A percentile compares a stretch with the other conserved stretches of the same genome.
phyloP scores from a whole-genome alignment of 169 alveolate species.

The Pseudocohnilembus persalinus region DNA sequence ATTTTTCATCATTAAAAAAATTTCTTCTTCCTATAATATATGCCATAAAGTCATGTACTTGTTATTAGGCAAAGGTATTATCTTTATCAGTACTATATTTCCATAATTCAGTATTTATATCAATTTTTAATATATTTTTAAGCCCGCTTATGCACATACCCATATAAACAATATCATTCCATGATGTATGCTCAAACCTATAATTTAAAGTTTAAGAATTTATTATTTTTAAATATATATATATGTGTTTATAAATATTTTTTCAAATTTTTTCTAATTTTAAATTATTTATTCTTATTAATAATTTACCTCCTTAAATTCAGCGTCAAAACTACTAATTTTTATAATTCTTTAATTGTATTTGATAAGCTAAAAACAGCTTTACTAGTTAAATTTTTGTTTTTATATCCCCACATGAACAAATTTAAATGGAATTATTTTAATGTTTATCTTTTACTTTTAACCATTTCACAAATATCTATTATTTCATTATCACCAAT shows the following conservation, averaged over 20 bases:
- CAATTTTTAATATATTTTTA: no score
- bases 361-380: neutral
- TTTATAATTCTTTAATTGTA: neutral
- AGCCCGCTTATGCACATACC: neutral
- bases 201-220: neutral
- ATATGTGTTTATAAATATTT: no score
- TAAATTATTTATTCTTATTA: no score
- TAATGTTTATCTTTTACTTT: no score
- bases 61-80: neutral
- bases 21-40: neutral
- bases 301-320: neutral
- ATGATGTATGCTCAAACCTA: neutral
- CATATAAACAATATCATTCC: neutral
- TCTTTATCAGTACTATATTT: neutral
- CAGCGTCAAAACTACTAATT: neutral
- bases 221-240: no score
- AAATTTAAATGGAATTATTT: no score
- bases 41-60: neutral
- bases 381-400: neutral
- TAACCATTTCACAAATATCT: neutral
- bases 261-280: no score
- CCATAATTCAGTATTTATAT: neutral
- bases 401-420: neutral
- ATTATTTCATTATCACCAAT: neutral
- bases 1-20: no score